phyloP scores from a whole-genome alignment of 192 early-diverging fungal genomes.

The Physocladia obscura region DNA sequence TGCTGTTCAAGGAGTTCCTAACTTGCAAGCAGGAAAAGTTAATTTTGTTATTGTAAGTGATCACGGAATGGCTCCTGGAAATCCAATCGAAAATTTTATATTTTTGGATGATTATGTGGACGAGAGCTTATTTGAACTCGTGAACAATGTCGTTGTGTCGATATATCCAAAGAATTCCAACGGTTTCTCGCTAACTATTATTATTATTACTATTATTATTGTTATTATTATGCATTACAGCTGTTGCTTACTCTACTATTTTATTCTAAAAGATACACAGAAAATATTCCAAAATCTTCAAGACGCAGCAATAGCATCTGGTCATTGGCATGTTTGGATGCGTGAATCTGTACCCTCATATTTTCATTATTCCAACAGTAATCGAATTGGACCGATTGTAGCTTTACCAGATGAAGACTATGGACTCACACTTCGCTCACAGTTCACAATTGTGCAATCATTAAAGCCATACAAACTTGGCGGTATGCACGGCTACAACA shows the following conservation, averaged over 20 bases:
- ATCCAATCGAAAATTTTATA: slow-evolving; percentile 47
- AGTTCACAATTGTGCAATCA: neutral
- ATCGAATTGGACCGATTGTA: slow-evolving; percentile 74
- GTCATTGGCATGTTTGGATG: slow-evolving; percentile 60
- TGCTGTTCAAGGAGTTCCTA: slow-evolving; percentile 53
- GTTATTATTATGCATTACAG: slow-evolving; percentile 61
- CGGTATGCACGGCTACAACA: slow-evolving; percentile 84
- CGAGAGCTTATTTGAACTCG: slow-evolving; percentile 45
- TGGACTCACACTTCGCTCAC: neutral
- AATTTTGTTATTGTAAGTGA: slow-evolving; percentile 74
- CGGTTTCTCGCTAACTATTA: slow-evolving; percentile 29
- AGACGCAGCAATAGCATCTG: slow-evolving; percentile 33
- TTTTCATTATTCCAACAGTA: slow-evolving; percentile 68
- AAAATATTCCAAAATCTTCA: slow-evolving; percentile 45
- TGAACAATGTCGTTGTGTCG: slow-evolving; percentile 61
- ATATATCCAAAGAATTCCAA: slow-evolving; percentile 53
- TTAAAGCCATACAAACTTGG: slow-evolving; percentile 1
- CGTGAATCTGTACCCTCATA: slow-evolving; percentile 69
- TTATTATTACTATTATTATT: slow-evolving; percentile 48
- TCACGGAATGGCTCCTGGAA: slow-evolving; percentile 80
- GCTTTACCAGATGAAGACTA: slow-evolving; percentile 59
- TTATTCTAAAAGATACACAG: neutral
- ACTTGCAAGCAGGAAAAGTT: slow-evolving; percentile 42
- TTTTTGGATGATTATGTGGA: slow-evolving; percentile 76
- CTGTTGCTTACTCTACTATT: slow-evolving; percentile 36